Conservation (phyloP, 306 rosid species). For the Abrus pulchellus region DNA sequence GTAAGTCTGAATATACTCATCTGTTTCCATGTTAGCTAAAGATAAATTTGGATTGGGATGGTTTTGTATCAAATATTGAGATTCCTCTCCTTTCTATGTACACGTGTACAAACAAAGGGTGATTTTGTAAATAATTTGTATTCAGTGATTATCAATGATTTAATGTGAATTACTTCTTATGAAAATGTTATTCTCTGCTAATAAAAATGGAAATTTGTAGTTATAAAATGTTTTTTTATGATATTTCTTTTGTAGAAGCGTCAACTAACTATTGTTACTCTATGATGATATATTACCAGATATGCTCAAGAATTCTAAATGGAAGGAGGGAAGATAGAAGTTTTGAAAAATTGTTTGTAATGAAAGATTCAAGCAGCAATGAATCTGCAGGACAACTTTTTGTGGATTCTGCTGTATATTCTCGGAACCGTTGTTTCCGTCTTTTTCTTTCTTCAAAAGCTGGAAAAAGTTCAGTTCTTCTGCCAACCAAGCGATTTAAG, state of each 20-base stretch:
- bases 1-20: constrained; percentile 59
- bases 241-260: constrained; percentile 48
- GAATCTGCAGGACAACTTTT: constrained; percentile 71
- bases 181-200: constrained; percentile 19
- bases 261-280: constrained; percentile 51
- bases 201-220: constrained; percentile 40
- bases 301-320: constrained; percentile 77
- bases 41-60: constrained; percentile 20
- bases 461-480: constrained; percentile 85
- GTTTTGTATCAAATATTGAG: constrained; percentile 37
- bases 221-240: constrained; percentile 35
- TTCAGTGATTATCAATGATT: constrained; percentile 21
- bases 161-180: constrained; percentile 12
- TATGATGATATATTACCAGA: constrained; percentile 64
- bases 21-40: constrained; percentile 18
- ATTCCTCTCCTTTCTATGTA: constrained; percentile 1
- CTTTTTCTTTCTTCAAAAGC: constrained; percentile 91
- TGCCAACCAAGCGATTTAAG: constrained; percentile 73
- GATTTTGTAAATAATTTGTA: constrained; percentile 30
- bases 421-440: constrained; percentile 95
- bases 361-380: constrained; percentile 70
- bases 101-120: not conserved
- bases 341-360: constrained; percentile 67
- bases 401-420: constrained; percentile 92
- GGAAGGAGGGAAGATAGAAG: constrained; percentile 57